Evolutionary conservation across 768 basidiomycete genomes (phyloP), one percentile per base, ranked within the genome.

Genomic region (Rhodotorula paludigena): DNA sequence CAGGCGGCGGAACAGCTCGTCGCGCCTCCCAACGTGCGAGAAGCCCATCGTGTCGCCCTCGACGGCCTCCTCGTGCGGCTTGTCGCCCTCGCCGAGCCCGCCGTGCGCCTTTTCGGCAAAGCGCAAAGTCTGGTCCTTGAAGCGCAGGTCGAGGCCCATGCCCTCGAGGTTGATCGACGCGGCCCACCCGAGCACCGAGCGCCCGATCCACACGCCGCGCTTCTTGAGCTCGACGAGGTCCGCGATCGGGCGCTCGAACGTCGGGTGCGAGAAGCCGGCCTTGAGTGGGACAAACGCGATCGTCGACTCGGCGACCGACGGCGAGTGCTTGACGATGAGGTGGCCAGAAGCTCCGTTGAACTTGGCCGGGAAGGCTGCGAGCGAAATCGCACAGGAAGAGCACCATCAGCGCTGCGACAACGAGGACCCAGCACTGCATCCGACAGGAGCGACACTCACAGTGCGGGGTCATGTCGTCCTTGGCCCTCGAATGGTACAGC

Each of bases 221-320:
- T 80, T 75, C 73, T 80, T 79, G 63, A 81, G 71, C 72, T 81
- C 80, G 57, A 79, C 78, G 44, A 81, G 75, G 63, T 79, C 78
- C 61, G 78, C 76, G 69, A 81, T 76, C 18, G 76, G 69, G 56
- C 71, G 65, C 25, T 74, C 62, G 57, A 77, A 79, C 5, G 66
- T 44, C 38, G 68, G 69, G 45, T 76, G 62, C 30, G 74, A 60
- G 25, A 57, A 59, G 28, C 44, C 66, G 0, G 75, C 75, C 25
- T 74, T 69, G 51, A 75, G 69, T 45, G 78, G 77, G 9, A 77
- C 70, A 64, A 80, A 72, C 35, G 56, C 36, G 48, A 72, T 15
- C 21, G 45, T 48, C 36, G 67, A 23, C 7, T 16, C 21, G 77
- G 48, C 64, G 48, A 64, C 49, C 30, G 74, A 63, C 39, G 73